Conservation (phyloP, 23 red algal species). For the Cyanidioschyzon merolae region DNA sequence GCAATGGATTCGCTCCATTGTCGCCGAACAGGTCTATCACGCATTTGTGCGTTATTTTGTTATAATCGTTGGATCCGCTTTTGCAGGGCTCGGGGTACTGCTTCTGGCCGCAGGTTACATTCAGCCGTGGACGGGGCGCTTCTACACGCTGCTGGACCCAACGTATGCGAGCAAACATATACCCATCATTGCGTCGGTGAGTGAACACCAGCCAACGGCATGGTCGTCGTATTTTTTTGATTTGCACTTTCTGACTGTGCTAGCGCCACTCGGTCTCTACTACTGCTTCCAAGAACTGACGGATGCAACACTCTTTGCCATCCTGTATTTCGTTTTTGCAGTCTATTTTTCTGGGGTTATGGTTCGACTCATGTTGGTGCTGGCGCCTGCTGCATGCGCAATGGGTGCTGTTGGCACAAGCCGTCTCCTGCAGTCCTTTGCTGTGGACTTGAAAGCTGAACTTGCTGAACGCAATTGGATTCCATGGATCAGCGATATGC, state of each 20-base stretch:
- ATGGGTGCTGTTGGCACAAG: conserved; percentile 72
- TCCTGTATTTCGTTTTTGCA: conserved; percentile 79
- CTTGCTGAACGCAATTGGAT: conserved; percentile 10
- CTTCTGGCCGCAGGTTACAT: conserved; percentile 39
- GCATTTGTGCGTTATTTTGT: conserved; percentile 47
- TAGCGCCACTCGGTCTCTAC: conserved; percentile 87
- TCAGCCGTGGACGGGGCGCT: conserved; percentile 72
- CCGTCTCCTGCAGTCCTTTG: conserved; percentile 38
- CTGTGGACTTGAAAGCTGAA: conserved; percentile 32
- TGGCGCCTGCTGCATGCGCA: conserved; percentile 81
- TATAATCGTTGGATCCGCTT: conserved; percentile 21
- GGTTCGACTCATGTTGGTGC: conserved; percentile 95
- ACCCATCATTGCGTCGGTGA: conserved; percentile 94
- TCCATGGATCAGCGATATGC: neutral
- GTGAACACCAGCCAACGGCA: conserved; percentile 95
- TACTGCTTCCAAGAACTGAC: conserved; percentile 72
- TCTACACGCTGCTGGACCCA: conserved; percentile 92
- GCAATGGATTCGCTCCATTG: conserved; percentile 64
- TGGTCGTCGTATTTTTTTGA: conserved; percentile 99
- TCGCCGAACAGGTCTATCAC: conserved; percentile 36
- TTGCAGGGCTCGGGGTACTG: conserved; percentile 18
- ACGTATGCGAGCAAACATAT: conserved; percentile 92
- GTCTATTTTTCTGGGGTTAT: conserved; percentile 98
- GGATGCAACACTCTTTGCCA: conserved; percentile 64
- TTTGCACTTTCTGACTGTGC: conserved; percentile 65